Evolutionary conservation across 2,329 filamentous ascomycete species (phyloP), one percentile per base, ranked within the genome.

Genomic region (Pseudogymnoascus sp.): DNA sequence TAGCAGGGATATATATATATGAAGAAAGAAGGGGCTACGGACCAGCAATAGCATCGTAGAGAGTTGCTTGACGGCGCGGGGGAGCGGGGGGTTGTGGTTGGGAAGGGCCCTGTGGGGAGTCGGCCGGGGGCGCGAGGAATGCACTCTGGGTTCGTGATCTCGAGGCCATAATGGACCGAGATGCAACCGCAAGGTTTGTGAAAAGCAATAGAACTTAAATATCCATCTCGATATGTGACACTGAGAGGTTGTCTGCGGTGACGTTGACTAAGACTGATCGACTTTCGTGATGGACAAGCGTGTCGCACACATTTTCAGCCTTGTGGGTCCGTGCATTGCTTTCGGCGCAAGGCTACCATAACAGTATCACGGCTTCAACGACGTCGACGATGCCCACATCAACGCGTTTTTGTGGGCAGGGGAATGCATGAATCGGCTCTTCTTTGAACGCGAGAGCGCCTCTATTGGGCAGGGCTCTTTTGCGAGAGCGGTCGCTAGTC

Each of bases 21-120:
- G n/a, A 42, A 35, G 10, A 35, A 21, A 26, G 62, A 40, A 16
- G 16, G 26, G 10, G 47, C 16, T 35, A 40, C n/a, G 68, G 72
- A 88, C 87, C 87, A 70, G 87, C 87, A 62, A 90, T 86, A 14
- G 87, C 88, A 75, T 92, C 88, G 74, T 88, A 92, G 19, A 92
- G 75, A 19, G 81, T 90, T 42, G 82, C 80, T 56, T 72, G 69
- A 59, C 76, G 47, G 26, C 47, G 47, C 7, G 47, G 47, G 47
- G n/a, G 26, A 31, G n/a, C 26, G 2, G 47, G 7, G 4, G 47
- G 29, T 31, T 53, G 47, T 53, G 47, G 47, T 13, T 53, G 24
- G 24, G 8, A 10, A 24, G 33, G 6, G 59, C 31, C 14, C 8
- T 61, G 59, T 21, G 38, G 33, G 6, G 59, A 24, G 29, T 61